Percentiles rank a stretch among this genome's conserved stretches.
Conservation (phyloP, 2,329 filamentous ascomycete species). For the Myriosclerotinia curreyana region DNA sequence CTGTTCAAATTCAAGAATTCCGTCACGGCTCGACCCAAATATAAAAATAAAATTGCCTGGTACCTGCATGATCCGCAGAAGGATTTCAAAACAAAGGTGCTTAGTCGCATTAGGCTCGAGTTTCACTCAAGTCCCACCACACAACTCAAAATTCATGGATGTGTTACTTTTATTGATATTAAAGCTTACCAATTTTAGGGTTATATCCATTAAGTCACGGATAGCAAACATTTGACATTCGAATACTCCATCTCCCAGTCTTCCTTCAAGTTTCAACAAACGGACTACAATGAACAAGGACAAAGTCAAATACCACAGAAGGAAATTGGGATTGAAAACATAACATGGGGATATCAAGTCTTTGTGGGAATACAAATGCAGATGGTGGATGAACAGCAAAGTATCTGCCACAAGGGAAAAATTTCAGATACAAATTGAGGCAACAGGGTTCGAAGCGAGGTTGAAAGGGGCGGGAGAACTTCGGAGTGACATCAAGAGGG, state of each 20-base stretch:
- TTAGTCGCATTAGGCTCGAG: no score
- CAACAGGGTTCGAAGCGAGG: not conserved
- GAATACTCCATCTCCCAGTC: not conserved
- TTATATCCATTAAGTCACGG: no score
- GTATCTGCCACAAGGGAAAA: no score
- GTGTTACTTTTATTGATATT: no score
- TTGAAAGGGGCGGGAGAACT: constrained; percentile 12
- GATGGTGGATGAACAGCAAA: not conserved
- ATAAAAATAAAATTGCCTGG: not conserved
- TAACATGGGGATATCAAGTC: not conserved
- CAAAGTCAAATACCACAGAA: not conserved
- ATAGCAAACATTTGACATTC: no score
- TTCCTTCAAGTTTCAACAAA: not conserved
- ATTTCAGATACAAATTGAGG: not conserved
- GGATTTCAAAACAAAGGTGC: no score
- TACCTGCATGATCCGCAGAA: no score
- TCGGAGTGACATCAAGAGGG: not conserved
- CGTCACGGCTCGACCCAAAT: not conserved
- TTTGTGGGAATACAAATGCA: not conserved
- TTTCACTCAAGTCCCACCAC: no score
- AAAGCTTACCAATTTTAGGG: no score
- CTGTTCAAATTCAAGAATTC: not conserved
- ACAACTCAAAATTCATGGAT: no score
- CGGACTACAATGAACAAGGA: not conserved
- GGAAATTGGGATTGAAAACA: not conserved